Base-by-base conservation (phyloP, 371 early-diverging fungal species). In the Mucor indicus region DNA sequence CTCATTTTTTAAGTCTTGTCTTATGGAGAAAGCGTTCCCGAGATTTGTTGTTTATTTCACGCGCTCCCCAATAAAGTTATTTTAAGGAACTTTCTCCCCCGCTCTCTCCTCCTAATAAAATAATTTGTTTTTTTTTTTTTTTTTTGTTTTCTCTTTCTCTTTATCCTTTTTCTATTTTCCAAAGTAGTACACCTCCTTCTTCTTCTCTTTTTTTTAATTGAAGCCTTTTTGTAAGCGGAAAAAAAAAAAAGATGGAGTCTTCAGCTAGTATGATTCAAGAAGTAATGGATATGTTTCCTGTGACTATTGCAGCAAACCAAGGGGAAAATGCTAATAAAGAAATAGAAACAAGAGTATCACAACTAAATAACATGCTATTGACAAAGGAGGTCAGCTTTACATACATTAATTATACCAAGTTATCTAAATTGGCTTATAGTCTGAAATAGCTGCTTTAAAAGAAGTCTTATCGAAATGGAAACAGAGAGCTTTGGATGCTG, bases 371-470 rank as follows among this genome's bases (percentile, higher is more conserved):
- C 42, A 39, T 35, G 12, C 36, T 59, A 31, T 50, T 59, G 41
- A 54, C 46, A 48, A 59, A 59, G 49, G 60, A 59, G 60, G 60
- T 59, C 38, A 46, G 33, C 4, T 33, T 33, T 35, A 4, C 16
- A 13, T 42, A 10, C 27, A 29, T 17, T 17, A 16, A 31, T 40
- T 19, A 32, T 21, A 20, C 40, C 41, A 41, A 24, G 22, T 22
- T 50, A 22, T 24, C 41, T 22, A 31, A 25, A 12, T 12, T 29
- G 30, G 6, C 4, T 9, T 13, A n/a, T 48, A 59, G 60, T 59
- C 60, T 35, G 60, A 59, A 39, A 49, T 59, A 39, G 25, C 50
- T 13, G 54, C 50, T 36, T 40, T 59, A 21, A 59, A 59, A n/a
- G 60, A 59, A 36, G 47, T 54, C 4, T 38, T 50, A 12, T 22